Evolutionary conservation across 331 rosid genomes (phyloP).

Genomic region (Malus hybrid): DNA sequence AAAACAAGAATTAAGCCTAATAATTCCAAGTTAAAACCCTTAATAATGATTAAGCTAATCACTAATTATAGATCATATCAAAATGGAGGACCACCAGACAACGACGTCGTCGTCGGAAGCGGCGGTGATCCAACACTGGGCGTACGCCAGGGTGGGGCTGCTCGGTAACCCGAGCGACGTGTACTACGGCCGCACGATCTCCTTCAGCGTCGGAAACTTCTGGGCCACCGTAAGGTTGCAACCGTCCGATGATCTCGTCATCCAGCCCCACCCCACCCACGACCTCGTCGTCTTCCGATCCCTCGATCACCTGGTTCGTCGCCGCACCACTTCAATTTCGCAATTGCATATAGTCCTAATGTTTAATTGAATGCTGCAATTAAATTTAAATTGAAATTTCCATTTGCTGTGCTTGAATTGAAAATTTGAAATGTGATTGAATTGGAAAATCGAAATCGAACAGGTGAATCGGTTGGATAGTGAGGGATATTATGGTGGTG

Average conservation of each 20-base stretch:
- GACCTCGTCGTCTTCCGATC: slow-evolving; percentile 60
- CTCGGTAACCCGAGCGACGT: slow-evolving; percentile 95
- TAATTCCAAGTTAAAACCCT: too few relatives aligned
- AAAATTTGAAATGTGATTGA: neutral
- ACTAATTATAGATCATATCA: too few relatives aligned
- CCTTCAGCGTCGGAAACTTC: slow-evolving; percentile 61
- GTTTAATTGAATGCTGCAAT: neutral
- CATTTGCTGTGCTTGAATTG: neutral
- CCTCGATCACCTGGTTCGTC: slow-evolving; percentile 46
- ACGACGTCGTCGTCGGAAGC: slow-evolving; percentile 8
- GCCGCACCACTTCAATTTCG: neutral
- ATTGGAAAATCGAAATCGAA: neutral
- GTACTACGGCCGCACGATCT: slow-evolving; percentile 56
- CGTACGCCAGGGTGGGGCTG: slow-evolving; percentile 72
- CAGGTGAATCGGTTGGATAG: slow-evolving; percentile 50
- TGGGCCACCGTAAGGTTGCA: slow-evolving; percentile 56
- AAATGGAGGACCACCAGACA: slow-evolving; percentile 8
- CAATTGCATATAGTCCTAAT: neutral
- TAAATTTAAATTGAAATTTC: neutral
- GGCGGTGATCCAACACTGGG: slow-evolving; percentile 33
- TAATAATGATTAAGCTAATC: too few relatives aligned
- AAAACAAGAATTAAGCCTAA: too few relatives aligned
- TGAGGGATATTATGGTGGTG: slow-evolving; percentile 87
- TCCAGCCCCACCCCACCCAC: slow-evolving; percentile 66
- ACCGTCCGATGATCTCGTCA: slow-evolving; percentile 53